Base-by-base conservation (phyloP, 2,329 filamentous ascomycete genomes). In the Penicillium sclerotigenum region DNA sequence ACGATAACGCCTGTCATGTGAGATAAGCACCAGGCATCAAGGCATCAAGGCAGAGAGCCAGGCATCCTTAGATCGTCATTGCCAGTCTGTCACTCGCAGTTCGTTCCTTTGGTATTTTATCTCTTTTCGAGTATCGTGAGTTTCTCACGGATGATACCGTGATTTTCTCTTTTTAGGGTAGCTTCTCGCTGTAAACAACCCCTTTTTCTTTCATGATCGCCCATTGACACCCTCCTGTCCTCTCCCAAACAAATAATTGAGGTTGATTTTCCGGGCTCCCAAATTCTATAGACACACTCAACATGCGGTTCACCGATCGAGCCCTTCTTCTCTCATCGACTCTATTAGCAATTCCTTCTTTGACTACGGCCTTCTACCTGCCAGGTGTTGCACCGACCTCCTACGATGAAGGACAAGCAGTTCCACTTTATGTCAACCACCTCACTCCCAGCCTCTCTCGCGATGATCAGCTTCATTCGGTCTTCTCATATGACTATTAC, bases 401-500 rank as follows among this genome's bases (percentile, higher is more conserved):
- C 54, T 99, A 99, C 80, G 86, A 89, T 68, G 78, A 80, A 50
- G 89, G 86, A 70, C 89, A 94, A 66, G 78, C 78, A 26, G 94
- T 99, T 24, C 90, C 92, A 24, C 83, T 99, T 47, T 87, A 90
- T 69, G 94, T 99, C 74, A 99, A 99, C 78, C 87, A 87, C 71
- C 87, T 99, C 67, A 94, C 90, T 40, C 93, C 94, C 4, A 86
- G 92, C 43, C 86, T 91, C 43, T 88, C 89, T 40, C 81, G 84
- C 58, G 91, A 96, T 75, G 84, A 88, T 26, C 87, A 91, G 65
- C 81, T 97, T 38, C 90, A 91, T 72, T 95, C 92, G n/a, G 88
- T 96, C 52, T 87, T 97, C 68, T 90, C 93, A 5, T 99, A 90
- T 81, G 93, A 97, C 76, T 97, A 99, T 80, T 99, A 99, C 73